phyloP scores from a whole-genome alignment of 176 grass and related monocot species.

The Carex scoparia region DNA sequence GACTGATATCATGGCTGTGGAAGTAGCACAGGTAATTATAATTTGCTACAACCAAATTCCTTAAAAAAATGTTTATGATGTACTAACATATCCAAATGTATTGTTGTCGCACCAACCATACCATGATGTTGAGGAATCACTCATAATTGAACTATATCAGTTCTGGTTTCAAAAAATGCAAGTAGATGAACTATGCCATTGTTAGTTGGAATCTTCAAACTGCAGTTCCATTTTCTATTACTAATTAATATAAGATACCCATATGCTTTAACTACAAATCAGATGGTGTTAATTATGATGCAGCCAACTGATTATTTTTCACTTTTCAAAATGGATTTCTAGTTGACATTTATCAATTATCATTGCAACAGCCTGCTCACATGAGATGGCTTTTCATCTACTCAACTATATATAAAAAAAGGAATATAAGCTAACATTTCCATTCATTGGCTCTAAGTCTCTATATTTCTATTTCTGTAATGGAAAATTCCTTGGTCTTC shows the following conservation, averaged over 20 bases:
- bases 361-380: background rate
- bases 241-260: background rate
- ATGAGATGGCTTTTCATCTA: background rate
- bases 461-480: background rate
- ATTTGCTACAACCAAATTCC: background rate
- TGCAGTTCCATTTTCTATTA: background rate
- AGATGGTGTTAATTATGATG: background rate
- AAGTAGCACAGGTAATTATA: conserved; percentile 33
- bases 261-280: background rate
- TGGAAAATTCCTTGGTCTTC: background rate
- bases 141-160: background rate
- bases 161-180: conserved; percentile 12
- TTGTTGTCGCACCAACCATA: background rate
- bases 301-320: background rate
- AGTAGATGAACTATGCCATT: conserved; percentile 11
- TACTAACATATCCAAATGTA: background rate
- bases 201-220: conserved; percentile 11
- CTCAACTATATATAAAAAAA: background rate
- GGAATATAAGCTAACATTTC: too few relatives aligned
- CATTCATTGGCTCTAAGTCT: background rate
- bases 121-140: background rate
- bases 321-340: background rate
- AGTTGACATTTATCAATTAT: conserved; percentile 10
- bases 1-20: conserved; percentile 62
- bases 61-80: background rate